phyloP scores from a whole-genome alignment of 176 grass and related monocot genomes.

The Avena sativa region DNA sequence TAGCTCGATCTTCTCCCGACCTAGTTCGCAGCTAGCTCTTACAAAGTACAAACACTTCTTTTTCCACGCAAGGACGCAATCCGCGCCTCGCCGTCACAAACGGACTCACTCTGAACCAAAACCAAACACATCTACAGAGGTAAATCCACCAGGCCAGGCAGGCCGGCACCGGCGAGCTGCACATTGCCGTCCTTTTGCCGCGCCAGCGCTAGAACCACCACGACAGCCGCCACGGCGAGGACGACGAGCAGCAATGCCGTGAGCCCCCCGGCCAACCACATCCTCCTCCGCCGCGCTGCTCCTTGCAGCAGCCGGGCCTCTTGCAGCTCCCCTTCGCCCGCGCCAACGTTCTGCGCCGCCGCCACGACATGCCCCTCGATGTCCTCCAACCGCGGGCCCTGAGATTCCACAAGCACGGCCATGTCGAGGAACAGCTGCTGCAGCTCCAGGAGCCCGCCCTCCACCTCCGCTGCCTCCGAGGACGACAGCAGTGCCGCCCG shows the following conservation, averaged over 20 bases:
- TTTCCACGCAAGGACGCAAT: not conserved
- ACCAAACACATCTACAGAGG: not conserved
- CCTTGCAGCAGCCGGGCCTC: slow-evolving; percentile 54
- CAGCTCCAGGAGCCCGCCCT: slow-evolving; percentile 72
- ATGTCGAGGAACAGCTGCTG: slow-evolving; percentile 94
- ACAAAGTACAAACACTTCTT: not conserved
- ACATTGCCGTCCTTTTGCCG: slow-evolving; percentile 29
- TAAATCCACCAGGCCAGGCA: not conserved
- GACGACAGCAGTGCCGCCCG: slow-evolving; percentile 52
- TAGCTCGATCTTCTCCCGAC: no score
- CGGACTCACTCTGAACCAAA: not conserved
- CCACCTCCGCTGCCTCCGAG: slow-evolving; percentile 56
- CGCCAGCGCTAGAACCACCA: slow-evolving; percentile 27
- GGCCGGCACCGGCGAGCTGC: not conserved
- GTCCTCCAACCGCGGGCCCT: slow-evolving; percentile 60
- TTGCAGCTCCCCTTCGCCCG: slow-evolving; percentile 48
- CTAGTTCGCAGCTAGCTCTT: no score
- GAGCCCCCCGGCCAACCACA: slow-evolving; percentile 42
- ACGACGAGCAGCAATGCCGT: slow-evolving; percentile 52
- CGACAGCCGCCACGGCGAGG: slow-evolving; percentile 46
- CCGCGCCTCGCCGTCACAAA: not conserved
- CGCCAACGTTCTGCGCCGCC: slow-evolving; percentile 53
- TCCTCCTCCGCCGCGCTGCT: slow-evolving; percentile 45
- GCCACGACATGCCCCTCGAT: slow-evolving; percentile 64
- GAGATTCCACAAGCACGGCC: slow-evolving; percentile 67